Evolutionary conservation across 2,329 filamentous ascomycete species (phyloP).

Genomic region (Cercospora berteroae): DNA sequence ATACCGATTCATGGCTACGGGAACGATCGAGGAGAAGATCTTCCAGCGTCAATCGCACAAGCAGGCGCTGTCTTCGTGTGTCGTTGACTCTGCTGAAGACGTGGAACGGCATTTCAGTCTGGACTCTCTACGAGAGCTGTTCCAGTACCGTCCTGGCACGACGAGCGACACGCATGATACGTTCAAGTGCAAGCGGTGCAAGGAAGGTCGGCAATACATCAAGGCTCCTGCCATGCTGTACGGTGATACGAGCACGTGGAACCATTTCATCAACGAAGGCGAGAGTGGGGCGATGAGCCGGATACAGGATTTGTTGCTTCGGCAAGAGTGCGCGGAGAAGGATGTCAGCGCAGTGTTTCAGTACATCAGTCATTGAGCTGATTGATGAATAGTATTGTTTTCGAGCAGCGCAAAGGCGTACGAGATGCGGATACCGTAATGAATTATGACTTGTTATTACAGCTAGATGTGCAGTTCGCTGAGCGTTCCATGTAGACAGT

Average conservation of each 20-base stretch:
- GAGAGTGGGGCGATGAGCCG: constrained; percentile 61
- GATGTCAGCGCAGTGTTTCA: constrained; percentile 96
- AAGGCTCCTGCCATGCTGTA: constrained; percentile 96
- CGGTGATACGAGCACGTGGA: constrained; percentile 98
- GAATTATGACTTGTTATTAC: neutral
- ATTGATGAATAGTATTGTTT: neutral
- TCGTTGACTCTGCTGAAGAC: constrained; percentile 94
- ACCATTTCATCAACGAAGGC: constrained; percentile 84
- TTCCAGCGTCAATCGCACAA: constrained; percentile 99
- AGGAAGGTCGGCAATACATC: constrained; percentile 73
- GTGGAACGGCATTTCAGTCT: constrained; percentile 95
- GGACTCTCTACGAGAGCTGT: constrained; percentile 86
- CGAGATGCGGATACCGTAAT: neutral
- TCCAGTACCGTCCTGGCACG: constrained; percentile 84
- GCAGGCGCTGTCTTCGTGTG: constrained; percentile 91
- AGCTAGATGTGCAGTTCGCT: neutral
- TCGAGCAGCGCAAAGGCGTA: neutral
- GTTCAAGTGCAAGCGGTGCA: constrained; percentile 96
- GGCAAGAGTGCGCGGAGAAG: constrained; percentile 75
- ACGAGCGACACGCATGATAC: constrained; percentile 95
- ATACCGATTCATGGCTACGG: constrained; percentile 97
- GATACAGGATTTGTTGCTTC: constrained; percentile 87
- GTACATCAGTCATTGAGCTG: constrained; percentile 81
- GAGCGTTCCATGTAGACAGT: neutral
- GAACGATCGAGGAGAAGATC: constrained; percentile 98